phyloP scores from a whole-genome alignment of 2,329 filamentous ascomycete genomes.

The Thermomyces lanuginosus region DNA sequence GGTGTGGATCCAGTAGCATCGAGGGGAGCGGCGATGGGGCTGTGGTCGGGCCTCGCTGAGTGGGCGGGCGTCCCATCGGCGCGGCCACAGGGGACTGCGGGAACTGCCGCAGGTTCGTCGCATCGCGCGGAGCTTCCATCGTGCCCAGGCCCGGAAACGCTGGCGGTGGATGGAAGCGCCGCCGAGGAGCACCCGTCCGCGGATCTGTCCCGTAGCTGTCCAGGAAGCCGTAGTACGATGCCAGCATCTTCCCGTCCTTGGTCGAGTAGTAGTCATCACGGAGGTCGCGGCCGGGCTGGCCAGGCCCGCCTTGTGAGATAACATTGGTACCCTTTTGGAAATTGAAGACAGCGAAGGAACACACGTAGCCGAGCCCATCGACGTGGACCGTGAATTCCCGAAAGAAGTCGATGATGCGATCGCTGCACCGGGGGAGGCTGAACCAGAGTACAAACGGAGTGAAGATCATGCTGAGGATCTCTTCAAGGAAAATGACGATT shows the following conservation, averaged over 20 bases:
- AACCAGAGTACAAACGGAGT: constrained; percentile 80
- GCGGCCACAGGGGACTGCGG: constrained; percentile 10
- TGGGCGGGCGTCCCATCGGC: constrained; percentile 14
- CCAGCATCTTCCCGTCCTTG: constrained; percentile 97
- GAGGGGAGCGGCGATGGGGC: constrained; percentile 25
- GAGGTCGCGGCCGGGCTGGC: constrained; percentile 39
- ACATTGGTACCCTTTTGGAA: constrained; percentile 67
- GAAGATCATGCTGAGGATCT: constrained; percentile 79
- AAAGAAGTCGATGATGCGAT: constrained; percentile 94
- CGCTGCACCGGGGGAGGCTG: constrained; percentile 72
- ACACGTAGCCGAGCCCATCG: constrained; percentile 87
- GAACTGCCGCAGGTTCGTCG: constrained; percentile 14
- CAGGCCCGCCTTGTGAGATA: constrained; percentile 26
- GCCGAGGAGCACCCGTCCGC: constrained; percentile 45
- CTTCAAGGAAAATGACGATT: constrained; percentile 78
- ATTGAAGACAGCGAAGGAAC: constrained; percentile 92
- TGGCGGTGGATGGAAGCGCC: constrained; percentile 58
- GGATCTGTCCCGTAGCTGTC: constrained; percentile 75
- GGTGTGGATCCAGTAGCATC: constrained; percentile 31
- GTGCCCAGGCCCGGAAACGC: constrained; percentile 56
- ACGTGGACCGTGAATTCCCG: constrained; percentile 95
- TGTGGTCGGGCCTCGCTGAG: constrained; percentile 12
- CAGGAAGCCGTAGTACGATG: constrained; percentile 86
- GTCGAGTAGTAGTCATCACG: constrained; percentile 87
- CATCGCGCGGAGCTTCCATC: constrained; percentile 34